Evolutionary conservation across 2,329 filamentous ascomycete genomes (phyloP), one percentile per base, ranked within the genome.

Genomic region (Hysterium pulicare): DNA sequence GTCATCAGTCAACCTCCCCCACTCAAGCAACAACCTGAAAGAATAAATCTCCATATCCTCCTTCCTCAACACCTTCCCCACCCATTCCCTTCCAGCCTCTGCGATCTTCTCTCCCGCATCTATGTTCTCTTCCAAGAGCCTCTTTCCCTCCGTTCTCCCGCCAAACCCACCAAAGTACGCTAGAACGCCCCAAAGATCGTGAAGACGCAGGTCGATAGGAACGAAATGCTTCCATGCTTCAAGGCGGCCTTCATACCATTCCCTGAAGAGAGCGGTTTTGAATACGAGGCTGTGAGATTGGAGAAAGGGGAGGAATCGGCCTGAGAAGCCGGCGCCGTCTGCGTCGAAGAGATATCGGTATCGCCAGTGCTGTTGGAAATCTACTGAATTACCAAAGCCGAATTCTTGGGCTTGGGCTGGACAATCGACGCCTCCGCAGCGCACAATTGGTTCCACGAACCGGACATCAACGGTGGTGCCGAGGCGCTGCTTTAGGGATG

Each of bases 201-300:
- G 85, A 16, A 86, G 80, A 3, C 87, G 77, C 2, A 84, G 52
- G 59, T 93, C 87, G 13, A 90, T 68, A 7, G 88, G 88, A 2
- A 91, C 83, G 54, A 89, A 93, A 61, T 94, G 87, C 33, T 83
- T 70, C 87, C 87, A 94, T 0, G 87, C 79, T 44, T 75, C 77
- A 13, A 93, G 67, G 5, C 88, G 79, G 38, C 83, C 81, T 45
- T 87, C 84, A 64, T 84, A 87, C 88, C 88, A 94, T 58, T 88
- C 82, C 19, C 81, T 77, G 64, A 90, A 91, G 5, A 91, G 72
- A 0, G 82, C 82, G 1, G 81, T 79, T 50, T 88, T 75, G 58
- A 93, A 80, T 0, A 86, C 86, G 4, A 90, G 73, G 36, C 77
- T 83, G 48, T 71, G 71, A 13, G 84, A 87, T 35, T 78, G 77